A percentile compares a stretch with the other conserved stretches of the same genome.
Conservation (phyloP, 371 early-diverging fungal genomes). For the Mucor indicus region DNA sequence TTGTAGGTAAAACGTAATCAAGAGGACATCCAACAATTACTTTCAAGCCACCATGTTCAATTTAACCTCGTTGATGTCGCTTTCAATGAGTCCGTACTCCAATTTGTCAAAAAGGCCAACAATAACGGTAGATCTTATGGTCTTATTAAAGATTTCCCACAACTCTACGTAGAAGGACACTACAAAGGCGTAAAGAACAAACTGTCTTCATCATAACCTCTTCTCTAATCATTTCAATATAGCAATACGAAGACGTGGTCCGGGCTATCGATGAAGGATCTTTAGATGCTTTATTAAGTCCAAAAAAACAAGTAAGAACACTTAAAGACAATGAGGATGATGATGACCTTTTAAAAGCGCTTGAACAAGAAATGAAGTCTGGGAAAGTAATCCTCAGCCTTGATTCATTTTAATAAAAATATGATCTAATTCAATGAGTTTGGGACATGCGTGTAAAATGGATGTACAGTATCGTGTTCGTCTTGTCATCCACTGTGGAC, state of each 20-base stretch:
- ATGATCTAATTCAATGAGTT: conserved; percentile 45
- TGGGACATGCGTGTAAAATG: conserved; percentile 38
- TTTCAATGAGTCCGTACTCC: conserved; percentile 34
- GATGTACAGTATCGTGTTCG: conserved; percentile 45
- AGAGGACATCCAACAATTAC: conserved; percentile 40
- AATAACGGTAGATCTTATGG: conserved; percentile 29
- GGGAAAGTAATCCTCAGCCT: conserved; percentile 18
- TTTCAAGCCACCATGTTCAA: conserved; percentile 23
- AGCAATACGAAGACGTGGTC: conserved; percentile 28
- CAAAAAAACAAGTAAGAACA: conserved; percentile 26
- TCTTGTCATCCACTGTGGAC: conserved; percentile 39
- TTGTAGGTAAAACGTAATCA: conserved; percentile 44
- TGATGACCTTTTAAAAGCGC: conserved; percentile 35
- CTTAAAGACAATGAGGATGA: conserved; percentile 41
- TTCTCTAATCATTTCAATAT: not conserved
- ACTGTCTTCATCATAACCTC: no score
- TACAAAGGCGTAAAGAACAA: conserved; percentile 43
- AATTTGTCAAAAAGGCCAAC: conserved; percentile 38
- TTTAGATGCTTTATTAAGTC: conserved; percentile 18
- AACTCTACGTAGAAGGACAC: conserved; percentile 42
- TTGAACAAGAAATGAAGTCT: conserved; percentile 35
- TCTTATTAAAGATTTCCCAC: conserved; percentile 34
- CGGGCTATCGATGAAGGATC: conserved; percentile 18
- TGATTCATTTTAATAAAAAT: conserved; percentile 11
- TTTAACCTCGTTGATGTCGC: conserved; percentile 46